These are phyloP conservation scores for Lithospermum erythrorhizon DNA, from an alignment of 257 asterid species.

Conservation along the genomic window DNA sequence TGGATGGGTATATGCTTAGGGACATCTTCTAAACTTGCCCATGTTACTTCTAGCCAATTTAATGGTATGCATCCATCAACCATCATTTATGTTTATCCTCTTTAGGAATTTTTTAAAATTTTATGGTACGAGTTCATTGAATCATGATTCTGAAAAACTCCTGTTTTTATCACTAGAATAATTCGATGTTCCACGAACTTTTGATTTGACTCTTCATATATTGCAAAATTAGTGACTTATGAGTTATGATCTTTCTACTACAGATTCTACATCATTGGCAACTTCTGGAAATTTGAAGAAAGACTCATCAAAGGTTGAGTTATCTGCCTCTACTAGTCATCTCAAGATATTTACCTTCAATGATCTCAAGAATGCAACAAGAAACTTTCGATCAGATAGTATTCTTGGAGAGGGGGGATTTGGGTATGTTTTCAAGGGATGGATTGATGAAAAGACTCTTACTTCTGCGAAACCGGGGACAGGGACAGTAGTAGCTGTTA, in stretches of 20 bases:
- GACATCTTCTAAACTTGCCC: slow-evolving; percentile 61
- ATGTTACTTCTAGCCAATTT: slow-evolving; percentile 76
- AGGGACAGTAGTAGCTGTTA: slow-evolving; percentile 67
- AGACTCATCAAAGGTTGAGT: slow-evolving; percentile 18
- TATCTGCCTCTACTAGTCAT: slow-evolving; percentile 22
- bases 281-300: slow-evolving; percentile 19
- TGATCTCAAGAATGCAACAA: slow-evolving; percentile 57
- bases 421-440: slow-evolving; percentile 69
- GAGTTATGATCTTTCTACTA: slow-evolving; percentile 1
- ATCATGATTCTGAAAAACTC: no score
- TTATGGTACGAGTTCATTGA: no score
- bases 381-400: slow-evolving; percentile 47
- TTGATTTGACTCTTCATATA: background rate
- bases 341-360: slow-evolving; percentile 49
- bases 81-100: background rate
- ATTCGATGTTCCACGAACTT: background rate
- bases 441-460: slow-evolving; percentile 47
- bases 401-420: slow-evolving; percentile 81
- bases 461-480: slow-evolving; percentile 46
- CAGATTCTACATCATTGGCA: slow-evolving; percentile 23
- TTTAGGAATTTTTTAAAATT: no score
- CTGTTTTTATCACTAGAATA: no score
- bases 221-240: background rate
- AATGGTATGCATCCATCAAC: slow-evolving; percentile 24
- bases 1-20: slow-evolving; percentile 70